These are phyloP conservation scores for Penicillium sp. DNA, from an alignment of 2,329 filamentous ascomycete species.

Conservation along the genomic window DNA sequence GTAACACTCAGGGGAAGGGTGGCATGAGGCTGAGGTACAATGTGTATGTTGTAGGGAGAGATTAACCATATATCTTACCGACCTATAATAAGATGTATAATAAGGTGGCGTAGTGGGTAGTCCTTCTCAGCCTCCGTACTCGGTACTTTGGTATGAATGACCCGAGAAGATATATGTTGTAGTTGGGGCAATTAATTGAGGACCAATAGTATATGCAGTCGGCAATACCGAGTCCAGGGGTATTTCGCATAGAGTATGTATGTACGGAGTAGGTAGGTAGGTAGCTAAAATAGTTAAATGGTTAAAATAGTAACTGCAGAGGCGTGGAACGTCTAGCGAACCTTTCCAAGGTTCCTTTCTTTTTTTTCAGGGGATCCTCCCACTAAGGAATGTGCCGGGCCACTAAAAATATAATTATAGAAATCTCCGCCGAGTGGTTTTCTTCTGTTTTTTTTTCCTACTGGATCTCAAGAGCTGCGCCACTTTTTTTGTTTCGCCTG, in stretches of 20 bases:
- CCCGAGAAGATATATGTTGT: neutral
- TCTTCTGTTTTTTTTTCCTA: neutral
- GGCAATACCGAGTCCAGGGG: neutral
- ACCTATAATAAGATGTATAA: neutral
- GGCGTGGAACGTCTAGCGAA: slow-evolving; percentile 6
- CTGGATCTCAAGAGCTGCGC: neutral
- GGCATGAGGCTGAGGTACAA: neutral
- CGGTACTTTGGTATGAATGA: neutral
- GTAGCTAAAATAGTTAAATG: neutral
- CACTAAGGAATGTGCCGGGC: slow-evolving; percentile 6
- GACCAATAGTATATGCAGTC: neutral
- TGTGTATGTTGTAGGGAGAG: neutral
- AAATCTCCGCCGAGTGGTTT: neutral
- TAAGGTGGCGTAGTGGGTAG: neutral
- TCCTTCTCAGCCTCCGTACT: neutral
- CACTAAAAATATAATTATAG: slow-evolving; percentile 7
- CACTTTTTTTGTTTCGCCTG: neutral
- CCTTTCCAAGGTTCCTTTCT: slow-evolving; percentile 2
- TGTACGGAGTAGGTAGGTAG: too few species aligned
- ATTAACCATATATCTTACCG: neutral
- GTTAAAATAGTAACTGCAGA: neutral
- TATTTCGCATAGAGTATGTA: neutral
- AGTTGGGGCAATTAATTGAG: neutral
- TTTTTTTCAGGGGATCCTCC: neutral
- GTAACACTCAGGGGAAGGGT: too few species aligned